phyloP scores from a whole-genome alignment of 2,329 filamentous ascomycete genomes.

The Exophiala mesophila region DNA sequence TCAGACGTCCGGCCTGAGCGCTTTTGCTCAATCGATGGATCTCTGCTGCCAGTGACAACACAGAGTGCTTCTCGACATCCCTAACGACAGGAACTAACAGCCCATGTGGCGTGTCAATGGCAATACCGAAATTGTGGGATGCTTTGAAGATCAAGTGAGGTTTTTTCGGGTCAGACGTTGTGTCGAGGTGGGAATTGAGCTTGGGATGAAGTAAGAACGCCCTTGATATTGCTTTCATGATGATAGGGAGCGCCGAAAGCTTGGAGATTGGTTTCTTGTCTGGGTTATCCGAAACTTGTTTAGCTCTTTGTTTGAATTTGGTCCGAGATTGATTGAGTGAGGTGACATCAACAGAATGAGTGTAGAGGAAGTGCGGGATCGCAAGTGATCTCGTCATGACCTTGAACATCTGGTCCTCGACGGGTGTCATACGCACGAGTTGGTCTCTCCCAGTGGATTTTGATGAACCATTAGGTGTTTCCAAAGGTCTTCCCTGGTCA shows the following conservation, averaged over 20 bases:
- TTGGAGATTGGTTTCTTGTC: slow-evolving; percentile 50
- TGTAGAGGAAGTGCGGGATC: slow-evolving; percentile 94
- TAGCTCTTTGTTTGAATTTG: slow-evolving; percentile 56
- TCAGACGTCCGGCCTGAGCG: slow-evolving; percentile 67
- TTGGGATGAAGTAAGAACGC: slow-evolving; percentile 74
- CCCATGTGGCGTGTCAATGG: slow-evolving; percentile 85
- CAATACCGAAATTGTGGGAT: slow-evolving; percentile 90
- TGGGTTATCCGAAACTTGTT: slow-evolving; percentile 39
- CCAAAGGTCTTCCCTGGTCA: slow-evolving; percentile 25
- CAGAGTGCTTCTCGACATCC: slow-evolving; percentile 70
- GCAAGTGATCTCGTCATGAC: slow-evolving; percentile 85
- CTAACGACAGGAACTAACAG: slow-evolving; percentile 88
- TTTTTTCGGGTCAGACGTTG: slow-evolving; percentile 53
- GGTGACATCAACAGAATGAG: slow-evolving; percentile 80
- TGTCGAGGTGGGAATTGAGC: slow-evolving; percentile 79
- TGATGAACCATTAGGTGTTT: too few relatives aligned
- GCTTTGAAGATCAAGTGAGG: slow-evolving; percentile 71
- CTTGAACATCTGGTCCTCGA: slow-evolving; percentile 93
- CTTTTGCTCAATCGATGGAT: slow-evolving; percentile 67
- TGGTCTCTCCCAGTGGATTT: slow-evolving; percentile 20
- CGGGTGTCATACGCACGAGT: slow-evolving; percentile 58
- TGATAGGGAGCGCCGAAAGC: slow-evolving; percentile 86
- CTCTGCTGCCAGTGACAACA: slow-evolving; percentile 72
- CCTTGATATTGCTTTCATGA: slow-evolving; percentile 89
- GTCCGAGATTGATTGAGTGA: slow-evolving; percentile 65